Percentiles rank a stretch among this genome's conserved stretches.
These are phyloP conservation scores for Zea luxurians DNA, from an alignment of 176 grass and related monocot species.

Conservation along the genomic window DNA sequence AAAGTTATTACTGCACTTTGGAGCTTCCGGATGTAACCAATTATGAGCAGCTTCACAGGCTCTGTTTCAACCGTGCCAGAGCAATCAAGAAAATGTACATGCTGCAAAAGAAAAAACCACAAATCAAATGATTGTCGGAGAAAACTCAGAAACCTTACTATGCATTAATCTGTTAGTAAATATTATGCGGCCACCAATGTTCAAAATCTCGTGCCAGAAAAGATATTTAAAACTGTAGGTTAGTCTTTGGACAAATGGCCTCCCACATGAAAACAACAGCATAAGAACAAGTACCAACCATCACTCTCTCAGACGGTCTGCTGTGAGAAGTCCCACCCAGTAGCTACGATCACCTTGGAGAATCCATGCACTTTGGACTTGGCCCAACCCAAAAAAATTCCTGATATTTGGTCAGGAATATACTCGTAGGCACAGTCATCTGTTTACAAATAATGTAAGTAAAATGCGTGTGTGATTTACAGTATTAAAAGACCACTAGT, in stretches of 20 bases:
- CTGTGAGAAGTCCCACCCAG: conserved; percentile 70
- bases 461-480: conserved; percentile 7
- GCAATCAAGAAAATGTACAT: conserved; percentile 50
- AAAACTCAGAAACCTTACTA: neutral
- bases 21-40: conserved; percentile 75
- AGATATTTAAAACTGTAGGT: neutral
- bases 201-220: neutral
- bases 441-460: conserved; percentile 36
- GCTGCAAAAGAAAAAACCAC: conserved; percentile 45
- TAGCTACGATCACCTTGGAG: conserved; percentile 55
- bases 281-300: conserved; percentile 45
- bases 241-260: neutral
- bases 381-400: conserved; percentile 81
- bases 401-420: conserved; percentile 73
- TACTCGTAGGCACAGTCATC: conserved; percentile 57
- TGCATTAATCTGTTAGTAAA: neutral
- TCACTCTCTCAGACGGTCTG: conserved; percentile 50
- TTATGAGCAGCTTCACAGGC: conserved; percentile 48
- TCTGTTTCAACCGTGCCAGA: conserved; percentile 28
- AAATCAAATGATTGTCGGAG: neutral
- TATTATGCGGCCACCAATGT: neutral
- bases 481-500: neutral
- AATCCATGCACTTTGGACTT: conserved; percentile 53
- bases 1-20: conserved; percentile 51
- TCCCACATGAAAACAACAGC: conserved; percentile 3